Evolutionary conservation across 139 green algal genomes (phyloP).

Genomic region (Trebouxia sp.): DNA sequence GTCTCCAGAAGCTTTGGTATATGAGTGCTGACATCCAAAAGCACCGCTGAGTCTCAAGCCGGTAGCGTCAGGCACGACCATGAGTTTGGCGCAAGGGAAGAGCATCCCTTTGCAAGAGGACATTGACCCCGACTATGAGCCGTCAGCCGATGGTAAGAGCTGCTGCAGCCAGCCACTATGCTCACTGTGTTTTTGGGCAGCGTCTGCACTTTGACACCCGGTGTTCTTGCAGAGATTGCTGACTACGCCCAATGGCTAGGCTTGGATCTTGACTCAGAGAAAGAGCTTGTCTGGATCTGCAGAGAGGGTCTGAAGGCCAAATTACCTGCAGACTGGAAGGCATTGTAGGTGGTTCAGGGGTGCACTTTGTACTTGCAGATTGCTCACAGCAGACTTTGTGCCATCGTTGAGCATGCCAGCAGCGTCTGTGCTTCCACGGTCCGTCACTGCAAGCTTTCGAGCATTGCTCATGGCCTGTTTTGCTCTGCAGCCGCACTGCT

Average conservation of each 20-base stretch:
- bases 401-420: no score
- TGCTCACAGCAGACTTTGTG: no score
- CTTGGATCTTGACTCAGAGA: constrained; percentile 1
- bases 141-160: constrained; percentile 5
- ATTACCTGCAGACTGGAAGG: constrained; percentile 19
- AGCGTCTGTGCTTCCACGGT: no score
- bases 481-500: constrained; percentile 13
- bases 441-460: constrained; percentile 8
- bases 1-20: no score
- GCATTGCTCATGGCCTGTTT: not conserved
- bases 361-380: not conserved
- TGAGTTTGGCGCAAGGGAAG: constrained; percentile 3
- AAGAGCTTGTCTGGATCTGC: constrained; percentile 22
- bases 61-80: not conserved
- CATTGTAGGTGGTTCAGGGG: not conserved
- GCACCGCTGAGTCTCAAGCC: no score
- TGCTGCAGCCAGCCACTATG: not conserved
- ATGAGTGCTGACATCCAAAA: no score
- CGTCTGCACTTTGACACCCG: not conserved
- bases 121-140: constrained; percentile 26
- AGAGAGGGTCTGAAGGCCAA: constrained; percentile 3
- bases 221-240: constrained; percentile 21
- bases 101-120: constrained; percentile 23
- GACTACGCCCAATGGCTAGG: constrained; percentile 29
- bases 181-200: no score